A percentile compares a stretch with the other conserved stretches of the same genome.
Conservation (phyloP, 352 stramenopile genomes). For the Saprolegnia parasitica region DNA sequence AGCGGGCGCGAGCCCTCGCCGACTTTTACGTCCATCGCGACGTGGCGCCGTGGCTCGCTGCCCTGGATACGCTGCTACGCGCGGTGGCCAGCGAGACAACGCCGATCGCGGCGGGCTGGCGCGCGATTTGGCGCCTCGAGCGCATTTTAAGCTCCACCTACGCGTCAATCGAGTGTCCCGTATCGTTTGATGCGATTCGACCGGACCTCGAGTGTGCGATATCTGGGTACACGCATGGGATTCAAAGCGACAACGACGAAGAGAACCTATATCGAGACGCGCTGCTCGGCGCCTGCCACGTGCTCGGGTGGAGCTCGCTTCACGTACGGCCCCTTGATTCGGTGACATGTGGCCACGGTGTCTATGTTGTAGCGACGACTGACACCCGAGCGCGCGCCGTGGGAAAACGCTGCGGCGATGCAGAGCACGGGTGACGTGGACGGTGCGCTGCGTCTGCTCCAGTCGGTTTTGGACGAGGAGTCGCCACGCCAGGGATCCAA, state of each 20-base stretch:
- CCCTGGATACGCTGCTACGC: background rate
- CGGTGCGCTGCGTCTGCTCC: background rate
- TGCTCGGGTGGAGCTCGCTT: background rate
- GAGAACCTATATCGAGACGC: background rate
- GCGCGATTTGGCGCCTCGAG: background rate
- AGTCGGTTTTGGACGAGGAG: background rate
- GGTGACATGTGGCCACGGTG: background rate
- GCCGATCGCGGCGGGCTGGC: background rate
- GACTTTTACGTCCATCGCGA: conserved; percentile 12
- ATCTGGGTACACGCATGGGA: background rate
- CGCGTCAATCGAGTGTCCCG: background rate
- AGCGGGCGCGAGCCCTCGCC: background rate
- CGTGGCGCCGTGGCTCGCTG: background rate
- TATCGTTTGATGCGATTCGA: background rate
- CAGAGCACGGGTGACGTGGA: background rate
- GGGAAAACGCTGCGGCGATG: background rate
- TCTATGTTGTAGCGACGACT: background rate
- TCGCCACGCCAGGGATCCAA: background rate
- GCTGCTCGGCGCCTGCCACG: background rate
- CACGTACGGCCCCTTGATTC: background rate
- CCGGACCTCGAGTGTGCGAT: background rate
- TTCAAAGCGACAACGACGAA: background rate
- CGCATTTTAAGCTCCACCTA: background rate
- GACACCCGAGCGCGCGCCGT: background rate
- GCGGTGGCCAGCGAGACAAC: background rate